Evolutionary conservation across 257 asterid genomes (phyloP).

Genomic region (Capsicum baccatum): DNA sequence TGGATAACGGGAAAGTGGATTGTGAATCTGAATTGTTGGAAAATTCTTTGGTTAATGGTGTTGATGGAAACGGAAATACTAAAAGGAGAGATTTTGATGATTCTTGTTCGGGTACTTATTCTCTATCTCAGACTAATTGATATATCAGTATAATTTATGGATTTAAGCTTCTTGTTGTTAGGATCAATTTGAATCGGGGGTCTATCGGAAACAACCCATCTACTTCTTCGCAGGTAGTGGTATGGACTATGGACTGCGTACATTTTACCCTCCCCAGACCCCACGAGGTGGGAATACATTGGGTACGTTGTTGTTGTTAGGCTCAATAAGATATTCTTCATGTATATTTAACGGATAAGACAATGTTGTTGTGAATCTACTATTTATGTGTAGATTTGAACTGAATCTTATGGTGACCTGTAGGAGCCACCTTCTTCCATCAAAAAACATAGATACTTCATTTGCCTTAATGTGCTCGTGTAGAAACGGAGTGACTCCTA

Average conservation of each 20-base stretch:
- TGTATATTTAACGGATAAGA: background rate
- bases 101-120: constrained; percentile 53
- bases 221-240: no score
- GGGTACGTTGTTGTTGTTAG: no score
- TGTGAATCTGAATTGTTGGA: constrained; percentile 37
- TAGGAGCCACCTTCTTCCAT: constrained; percentile 24
- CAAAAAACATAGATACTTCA: constrained; percentile 24
- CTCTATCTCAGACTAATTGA: background rate
- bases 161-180: background rate
- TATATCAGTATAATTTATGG: background rate
- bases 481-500: background rate
- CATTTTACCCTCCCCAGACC: no score
- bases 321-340: no score
- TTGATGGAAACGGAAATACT: constrained; percentile 40
- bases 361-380: background rate
- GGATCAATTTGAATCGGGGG: no score
- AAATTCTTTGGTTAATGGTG: constrained; percentile 39
- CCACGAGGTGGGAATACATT: no score
- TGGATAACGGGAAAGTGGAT: background rate
- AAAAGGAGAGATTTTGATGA: constrained; percentile 41
- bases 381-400: background rate
- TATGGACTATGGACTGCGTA: no score
- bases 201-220: no score
- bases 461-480: background rate
- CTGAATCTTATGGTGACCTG: background rate